Evolutionary conservation across 2,329 filamentous ascomycete genomes (phyloP).

Genomic region (Lachnellula subtilissima): DNA sequence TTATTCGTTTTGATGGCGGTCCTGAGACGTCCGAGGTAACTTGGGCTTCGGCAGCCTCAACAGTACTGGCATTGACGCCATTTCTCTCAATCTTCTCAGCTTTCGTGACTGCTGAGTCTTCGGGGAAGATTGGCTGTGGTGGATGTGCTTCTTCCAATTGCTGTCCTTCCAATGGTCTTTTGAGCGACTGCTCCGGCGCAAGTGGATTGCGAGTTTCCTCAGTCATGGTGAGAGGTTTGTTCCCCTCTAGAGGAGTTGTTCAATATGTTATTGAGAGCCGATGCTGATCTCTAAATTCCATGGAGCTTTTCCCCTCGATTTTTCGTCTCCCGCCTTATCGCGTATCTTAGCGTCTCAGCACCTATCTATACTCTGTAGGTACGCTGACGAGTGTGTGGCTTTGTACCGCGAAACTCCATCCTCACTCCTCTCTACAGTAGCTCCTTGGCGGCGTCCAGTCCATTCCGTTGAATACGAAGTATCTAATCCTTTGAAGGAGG

Average conservation of each 20-base stretch:
- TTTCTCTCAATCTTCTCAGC: constrained; percentile 29
- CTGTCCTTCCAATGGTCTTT: constrained; percentile 20
- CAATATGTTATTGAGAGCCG: not conserved
- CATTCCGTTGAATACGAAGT: not conserved
- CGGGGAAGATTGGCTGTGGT: constrained; percentile 21
- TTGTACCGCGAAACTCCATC: not conserved
- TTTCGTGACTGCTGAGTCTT: constrained; percentile 29
- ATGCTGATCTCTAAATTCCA: not conserved
- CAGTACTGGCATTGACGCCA: constrained; percentile 23
- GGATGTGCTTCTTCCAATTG: constrained; percentile 18
- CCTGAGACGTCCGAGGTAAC: constrained; percentile 26
- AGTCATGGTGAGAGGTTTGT: constrained; percentile 15
- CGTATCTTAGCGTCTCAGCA: not conserved
- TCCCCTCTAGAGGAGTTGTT: not conserved
- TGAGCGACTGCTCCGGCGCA: constrained; percentile 25
- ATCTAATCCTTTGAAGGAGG: not conserved
- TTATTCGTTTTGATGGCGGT: constrained; percentile 56
- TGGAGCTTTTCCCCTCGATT: constrained; percentile 10
- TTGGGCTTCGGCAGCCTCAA: constrained; percentile 24
- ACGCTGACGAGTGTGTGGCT: not conserved
- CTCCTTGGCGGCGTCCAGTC: not conserved
- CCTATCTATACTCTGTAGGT: too few species aligned
- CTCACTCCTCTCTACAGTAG: not conserved
- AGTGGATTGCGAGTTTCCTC: constrained; percentile 14
- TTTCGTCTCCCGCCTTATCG: constrained; percentile 6